Percentiles rank a stretch among this genome's conserved stretches.
These are phyloP conservation scores for Umbelopsis ramanniana DNA, from an alignment of 192 early-diverging fungal genomes.

Conservation along the genomic window DNA sequence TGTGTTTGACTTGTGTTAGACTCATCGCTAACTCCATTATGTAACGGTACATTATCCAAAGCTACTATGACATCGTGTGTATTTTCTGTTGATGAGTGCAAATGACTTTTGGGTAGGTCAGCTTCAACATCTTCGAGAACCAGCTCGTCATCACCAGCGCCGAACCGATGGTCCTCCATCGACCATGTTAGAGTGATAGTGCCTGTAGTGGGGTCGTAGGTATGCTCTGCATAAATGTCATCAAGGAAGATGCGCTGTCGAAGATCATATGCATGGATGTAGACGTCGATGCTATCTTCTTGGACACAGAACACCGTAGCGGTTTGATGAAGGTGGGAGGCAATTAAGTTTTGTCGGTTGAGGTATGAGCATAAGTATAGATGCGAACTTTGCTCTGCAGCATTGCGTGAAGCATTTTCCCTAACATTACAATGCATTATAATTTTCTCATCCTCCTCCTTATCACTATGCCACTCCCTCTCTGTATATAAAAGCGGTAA, in stretches of 20 bases:
- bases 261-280: constrained; percentile 11
- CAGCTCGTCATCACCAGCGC: constrained; percentile 3
- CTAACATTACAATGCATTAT: constrained; percentile 81
- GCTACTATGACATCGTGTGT: not conserved
- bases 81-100: not conserved
- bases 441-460: constrained; percentile 57
- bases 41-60: not conserved
- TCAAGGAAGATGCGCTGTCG: not conserved
- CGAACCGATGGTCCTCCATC: not conserved
- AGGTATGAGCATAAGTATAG: constrained; percentile 72
- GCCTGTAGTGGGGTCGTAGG: not conserved
- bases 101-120: not conserved
- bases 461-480: constrained; percentile 52
- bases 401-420: constrained; percentile 70
- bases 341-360: constrained; percentile 27
- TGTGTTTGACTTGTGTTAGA: not conserved
- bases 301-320: not conserved
- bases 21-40: not conserved
- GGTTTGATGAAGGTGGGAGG: not conserved
- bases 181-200: not conserved
- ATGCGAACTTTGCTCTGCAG: constrained; percentile 67
- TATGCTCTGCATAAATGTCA: not conserved
- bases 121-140: constrained; percentile 8
- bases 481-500: constrained; percentile 29
- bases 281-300: constrained; percentile 9